Evolutionary conservation across 73 alveolate genomes (phyloP), one percentile per base, ranked within the genome.

Genomic region (Blepharisma japonicum): DNA sequence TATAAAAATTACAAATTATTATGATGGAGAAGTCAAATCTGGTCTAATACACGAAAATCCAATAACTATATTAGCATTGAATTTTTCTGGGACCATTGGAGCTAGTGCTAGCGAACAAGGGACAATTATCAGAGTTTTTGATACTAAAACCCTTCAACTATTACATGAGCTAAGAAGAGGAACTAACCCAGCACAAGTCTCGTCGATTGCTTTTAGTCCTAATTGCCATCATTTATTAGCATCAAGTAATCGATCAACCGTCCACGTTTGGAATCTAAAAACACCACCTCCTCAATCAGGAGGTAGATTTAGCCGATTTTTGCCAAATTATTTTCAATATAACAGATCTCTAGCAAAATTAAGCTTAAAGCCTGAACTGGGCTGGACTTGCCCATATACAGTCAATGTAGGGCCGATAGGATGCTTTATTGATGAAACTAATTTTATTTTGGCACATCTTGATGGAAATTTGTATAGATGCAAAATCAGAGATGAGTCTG

Each of bases 151-250:
- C 6, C 93, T 81, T 11, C 23, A 89, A 70, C 93, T 78, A 53
- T 83, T 82, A 55, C 77, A 95, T 80, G 99, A 96, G 79, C 86
- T 96, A 9, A 77, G 99, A 68, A 81, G 99, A 77, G 99, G 99
- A 27, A 68, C 93, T 68, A 98, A 92, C 68, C 88, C 87, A 68
- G 99, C 98, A 0, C 95, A 94, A 55, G 95, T 96, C 66, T 86
- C 88, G 71, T 88, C 94, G 27, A 91, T 97, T 32, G 92, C 98
- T 32, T 95, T 97, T 87, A 95, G 92, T 87, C 86, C 81, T 67
- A 82, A 68, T 51, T 68, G 96, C 27, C 74, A 84, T 51, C 92
- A 90, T 86, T 54, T 70, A 14, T 72, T 25, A 20, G 74, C 23
- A 11, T 14, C 74, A 18, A 61, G 74, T 5, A 61, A 61, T 48